Evolutionary conservation across 345 rosid species (phyloP), one percentile per base, ranked within the genome.

Genomic region (Orychophragmus violaceus): DNA sequence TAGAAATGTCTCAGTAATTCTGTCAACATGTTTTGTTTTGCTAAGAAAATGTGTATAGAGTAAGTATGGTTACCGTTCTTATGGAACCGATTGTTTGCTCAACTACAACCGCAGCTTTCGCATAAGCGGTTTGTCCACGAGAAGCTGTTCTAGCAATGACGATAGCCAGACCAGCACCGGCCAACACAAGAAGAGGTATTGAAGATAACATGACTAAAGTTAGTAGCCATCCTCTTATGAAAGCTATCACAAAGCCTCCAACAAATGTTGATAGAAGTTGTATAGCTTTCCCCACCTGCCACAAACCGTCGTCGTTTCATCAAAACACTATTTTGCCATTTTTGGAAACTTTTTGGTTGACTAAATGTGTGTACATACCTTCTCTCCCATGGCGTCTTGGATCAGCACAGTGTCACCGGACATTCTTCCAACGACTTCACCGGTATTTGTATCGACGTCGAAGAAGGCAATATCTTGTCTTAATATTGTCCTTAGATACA

Each of bases 321-420:
- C 5, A 28, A 48, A 25, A 33, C 44, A 0, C 3, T 54, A 10
- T 2, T 25, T 10, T 14, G 4, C 30, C 17, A 6, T 51, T 51
- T 24, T 25, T 8, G 2, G 35, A 30, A 30, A 30, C 3, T 32
- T 11, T 24, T 10, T 52, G 35, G 52, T 57, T 28, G 46, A 10
- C 42, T 32, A 0, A 11, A 28, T 10, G 14, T 14, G 25, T 10
- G 28, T n/a, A n/a, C n/a, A n/a, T 28, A 91, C 97, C 87, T 89
- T 91, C 72, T 91, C 98, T 6, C 98, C 98, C 95, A 91, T 91
- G 37, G 98, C 98, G 14, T 91, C 95, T 76, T 89, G 96, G 55
- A 91, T 91, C 25, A 91, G 85, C 42, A 87, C 98, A 1, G 96
- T 91, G 77, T 91, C 98, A 21, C 98, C 96, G 3, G 98, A 91